A percentile compares a stretch with the other conserved stretches of the same genome.
These are phyloP conservation scores for Aspergillus sp. DNA, from an alignment of 2,329 filamentous ascomycete genomes.

Conservation along the genomic window DNA sequence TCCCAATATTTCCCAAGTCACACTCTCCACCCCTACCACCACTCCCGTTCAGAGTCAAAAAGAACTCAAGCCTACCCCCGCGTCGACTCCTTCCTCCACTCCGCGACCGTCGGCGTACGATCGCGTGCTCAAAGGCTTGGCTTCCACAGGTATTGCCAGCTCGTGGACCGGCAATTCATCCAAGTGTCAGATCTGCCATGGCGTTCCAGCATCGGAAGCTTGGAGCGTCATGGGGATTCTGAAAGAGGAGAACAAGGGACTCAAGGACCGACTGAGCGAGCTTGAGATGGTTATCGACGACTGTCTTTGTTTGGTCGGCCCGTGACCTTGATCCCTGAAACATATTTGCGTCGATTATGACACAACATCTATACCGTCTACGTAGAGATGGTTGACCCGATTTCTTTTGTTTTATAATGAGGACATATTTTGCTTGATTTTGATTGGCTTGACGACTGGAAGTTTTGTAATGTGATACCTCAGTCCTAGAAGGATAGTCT, in stretches of 20 bases:
- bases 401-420: neutral
- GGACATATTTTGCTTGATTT: neutral
- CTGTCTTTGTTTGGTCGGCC: constrained; percentile 54
- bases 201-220: constrained; percentile 44
- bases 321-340: constrained; percentile 14
- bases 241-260: constrained; percentile 54
- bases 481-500: neutral
- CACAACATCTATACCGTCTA: neutral
- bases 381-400: neutral
- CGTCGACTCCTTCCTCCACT: constrained; percentile 19
- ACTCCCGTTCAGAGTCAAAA: constrained; percentile 32
- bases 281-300: constrained; percentile 58
- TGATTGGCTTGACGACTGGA: neutral
- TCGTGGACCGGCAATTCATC: constrained; percentile 31
- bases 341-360: neutral
- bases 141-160: constrained; percentile 32
- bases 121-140: constrained; percentile 44
- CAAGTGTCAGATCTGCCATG: constrained; percentile 44
- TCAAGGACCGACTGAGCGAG: constrained; percentile 54
- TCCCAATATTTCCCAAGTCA: constrained; percentile 36
- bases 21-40: constrained; percentile 31
- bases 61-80: constrained; percentile 23
- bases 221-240: constrained; percentile 55
- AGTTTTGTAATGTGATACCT: neutral
- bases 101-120: constrained; percentile 40